Base-by-base conservation (phyloP, 306 rosid species). In the Acacia melanoxylon region DNA sequence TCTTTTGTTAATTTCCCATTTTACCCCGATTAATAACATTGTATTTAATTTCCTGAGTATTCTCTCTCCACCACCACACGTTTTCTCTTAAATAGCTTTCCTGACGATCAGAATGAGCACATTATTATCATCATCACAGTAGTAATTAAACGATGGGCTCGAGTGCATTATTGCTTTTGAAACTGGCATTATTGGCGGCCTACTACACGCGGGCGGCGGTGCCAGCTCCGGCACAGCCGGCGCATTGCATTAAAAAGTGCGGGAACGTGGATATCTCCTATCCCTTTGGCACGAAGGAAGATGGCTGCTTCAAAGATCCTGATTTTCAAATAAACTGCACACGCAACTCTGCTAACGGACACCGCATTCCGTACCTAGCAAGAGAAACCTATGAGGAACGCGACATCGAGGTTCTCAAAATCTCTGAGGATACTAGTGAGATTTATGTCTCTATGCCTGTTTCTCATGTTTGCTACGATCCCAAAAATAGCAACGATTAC, bases 361-460 rank as follows among this genome's bases (percentile, higher is more conserved):
- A 16, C 22, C 9, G 2, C 22, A 17, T 17, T 51, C 62, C 62
- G 8, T n/a, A n/a, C 8, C 25, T 54, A 19, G 62, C 59, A 17
- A 52, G 0, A 54, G 19, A 35, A 35, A 4, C 8, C 8, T 4
- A 35, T 0, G 40, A 5, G 0, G 1, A 5, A 1, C 7, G 2
- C 24, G 2, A 1, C 62, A 1, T 48, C 0, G 12, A 20, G 20
- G 25, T 54, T 54, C 27, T 54, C 4, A 8, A n/a, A 8, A 54
- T 54, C 27, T 20, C 12, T 54, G 11, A 0, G 25, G 0, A 54
- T 7, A 20, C 10, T 5, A 8, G 62, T 54, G 62, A 54, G 62
- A 20, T 54, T 19, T 25, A 1, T n/a, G 62, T 54, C 62, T 54
- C 25, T 20, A 54, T 8, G n/a, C 62, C 62, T 8, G 62, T 8